A percentile compares a stretch with the other conserved stretches of the same genome.
Conservation (phyloP, 345 rosid genomes). For the Laguncularia racemosa region DNA sequence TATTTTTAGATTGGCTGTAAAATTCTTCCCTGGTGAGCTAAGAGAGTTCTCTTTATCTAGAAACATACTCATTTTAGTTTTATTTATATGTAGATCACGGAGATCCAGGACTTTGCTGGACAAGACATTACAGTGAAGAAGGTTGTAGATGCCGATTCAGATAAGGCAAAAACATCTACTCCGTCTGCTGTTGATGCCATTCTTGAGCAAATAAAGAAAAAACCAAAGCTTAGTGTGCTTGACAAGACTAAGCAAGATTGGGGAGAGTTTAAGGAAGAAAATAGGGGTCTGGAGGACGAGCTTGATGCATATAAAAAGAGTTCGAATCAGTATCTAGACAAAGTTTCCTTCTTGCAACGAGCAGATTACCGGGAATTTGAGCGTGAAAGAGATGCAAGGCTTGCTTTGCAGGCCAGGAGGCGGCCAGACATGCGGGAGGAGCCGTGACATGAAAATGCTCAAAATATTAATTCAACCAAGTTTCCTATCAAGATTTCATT, state of each 20-base stretch:
- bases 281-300: constrained; percentile 74
- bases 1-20: neutral
- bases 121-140: constrained; percentile 65
- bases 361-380: constrained; percentile 82
- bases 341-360: constrained; percentile 74
- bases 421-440: constrained; percentile 51
- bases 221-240: constrained; percentile 81
- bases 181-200: constrained; percentile 81
- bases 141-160: constrained; percentile 74
- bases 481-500: too few species aligned
- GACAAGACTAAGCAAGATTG: constrained; percentile 93
- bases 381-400: constrained; percentile 92
- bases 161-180: constrained; percentile 37
- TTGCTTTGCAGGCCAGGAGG: constrained; percentile 67
- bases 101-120: constrained; percentile 83
- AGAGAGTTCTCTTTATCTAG: neutral
- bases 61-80: neutral
- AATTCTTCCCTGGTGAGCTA: neutral
- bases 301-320: constrained; percentile 91
- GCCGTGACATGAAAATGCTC: constrained; percentile 13
- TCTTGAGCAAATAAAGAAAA: constrained; percentile 87
- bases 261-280: constrained; percentile 96
- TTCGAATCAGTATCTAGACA: constrained; percentile 82
- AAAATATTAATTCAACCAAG: neutral
- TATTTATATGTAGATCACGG: constrained; percentile 43